Evolutionary conservation across 192 early-diverging fungal genomes (phyloP).

Genomic region (Entomortierella parvispora): DNA sequence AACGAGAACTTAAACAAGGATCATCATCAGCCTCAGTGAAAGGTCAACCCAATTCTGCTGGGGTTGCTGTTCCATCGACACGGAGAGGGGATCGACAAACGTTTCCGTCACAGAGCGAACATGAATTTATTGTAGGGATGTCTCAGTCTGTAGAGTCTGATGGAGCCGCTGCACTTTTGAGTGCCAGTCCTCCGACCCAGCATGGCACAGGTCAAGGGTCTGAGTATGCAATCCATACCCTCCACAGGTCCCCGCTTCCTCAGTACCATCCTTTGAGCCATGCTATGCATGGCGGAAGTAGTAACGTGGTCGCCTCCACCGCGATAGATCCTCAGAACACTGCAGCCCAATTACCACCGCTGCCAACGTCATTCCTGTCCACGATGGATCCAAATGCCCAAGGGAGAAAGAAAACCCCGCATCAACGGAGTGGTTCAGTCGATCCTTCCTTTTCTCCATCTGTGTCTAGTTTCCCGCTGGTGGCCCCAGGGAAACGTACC

Average conservation of each 20-base stretch:
- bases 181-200: constrained; percentile 7
- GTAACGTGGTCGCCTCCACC: neutral
- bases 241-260: constrained; percentile 16
- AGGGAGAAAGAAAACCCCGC: too few relatives aligned
- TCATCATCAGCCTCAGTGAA: neutral
- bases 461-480: too few relatives aligned
- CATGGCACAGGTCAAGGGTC: constrained; percentile 19
- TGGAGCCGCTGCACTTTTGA: constrained; percentile 13
- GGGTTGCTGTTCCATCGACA: constrained; percentile 13
- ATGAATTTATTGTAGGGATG: constrained; percentile 17
- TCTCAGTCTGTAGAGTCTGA: constrained; percentile 29
- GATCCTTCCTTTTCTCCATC: too few relatives aligned
- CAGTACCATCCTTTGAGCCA: neutral
- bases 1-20: neutral
- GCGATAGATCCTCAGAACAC: neutral
- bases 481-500: too few relatives aligned
- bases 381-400: too few relatives aligned
- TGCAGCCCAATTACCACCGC: constrained; percentile 5
- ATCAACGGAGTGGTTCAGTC: too few relatives aligned
- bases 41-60: constrained; percentile 11
- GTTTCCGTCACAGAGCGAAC: constrained; percentile 23
- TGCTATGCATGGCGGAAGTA: neutral
- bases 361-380: constrained; percentile 10
- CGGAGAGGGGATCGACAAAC: constrained; percentile 21
- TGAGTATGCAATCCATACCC: constrained; percentile 20